A percentile compares a stretch with the other conserved stretches of the same genome.
Evolutionary conservation across 441 rosid genomes (phyloP).

Genomic region (Arabidopsis hybrid): DNA sequence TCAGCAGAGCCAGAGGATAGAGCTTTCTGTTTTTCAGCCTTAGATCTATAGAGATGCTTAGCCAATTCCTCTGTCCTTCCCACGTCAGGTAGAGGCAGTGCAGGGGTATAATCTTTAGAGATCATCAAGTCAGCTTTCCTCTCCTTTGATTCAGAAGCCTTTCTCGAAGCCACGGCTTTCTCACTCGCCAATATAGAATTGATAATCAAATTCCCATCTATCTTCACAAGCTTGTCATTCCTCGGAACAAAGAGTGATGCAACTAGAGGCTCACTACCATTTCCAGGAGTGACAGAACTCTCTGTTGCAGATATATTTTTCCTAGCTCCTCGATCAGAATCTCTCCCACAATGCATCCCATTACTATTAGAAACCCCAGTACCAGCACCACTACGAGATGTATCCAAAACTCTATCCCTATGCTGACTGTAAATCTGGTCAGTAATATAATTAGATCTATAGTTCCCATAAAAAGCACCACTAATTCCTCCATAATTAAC

Average conservation of each 20-base stretch:
- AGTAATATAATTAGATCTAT: conserved; percentile 51
- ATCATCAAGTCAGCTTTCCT: conserved; percentile 62
- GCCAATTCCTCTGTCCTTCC: conserved; percentile 55
- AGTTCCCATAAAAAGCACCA: conserved; percentile 48
- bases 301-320: conserved; percentile 44
- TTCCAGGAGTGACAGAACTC: conserved; percentile 48
- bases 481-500: conserved; percentile 65
- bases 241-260: conserved; percentile 96
- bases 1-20: conserved; percentile 75
- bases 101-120: conserved; percentile 59
- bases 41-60: conserved; percentile 52
- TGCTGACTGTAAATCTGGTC: conserved; percentile 54
- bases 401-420: conserved; percentile 67
- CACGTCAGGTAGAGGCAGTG: conserved; percentile 63
- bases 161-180: conserved; percentile 74
- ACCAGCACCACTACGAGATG: conserved; percentile 52
- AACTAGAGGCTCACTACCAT: conserved; percentile 78
- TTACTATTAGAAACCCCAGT: conserved; percentile 47
- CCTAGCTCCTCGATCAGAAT: conserved; percentile 45
- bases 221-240: conserved; percentile 96
- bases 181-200: conserved; percentile 94
- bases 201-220: conserved; percentile 96
- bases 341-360: conserved; percentile 49
- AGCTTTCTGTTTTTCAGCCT: conserved; percentile 70
- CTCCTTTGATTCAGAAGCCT: conserved; percentile 48